phyloP scores from a whole-genome alignment of 768 basidiomycete genomes.

The Rhizopogon vinicolor region DNA sequence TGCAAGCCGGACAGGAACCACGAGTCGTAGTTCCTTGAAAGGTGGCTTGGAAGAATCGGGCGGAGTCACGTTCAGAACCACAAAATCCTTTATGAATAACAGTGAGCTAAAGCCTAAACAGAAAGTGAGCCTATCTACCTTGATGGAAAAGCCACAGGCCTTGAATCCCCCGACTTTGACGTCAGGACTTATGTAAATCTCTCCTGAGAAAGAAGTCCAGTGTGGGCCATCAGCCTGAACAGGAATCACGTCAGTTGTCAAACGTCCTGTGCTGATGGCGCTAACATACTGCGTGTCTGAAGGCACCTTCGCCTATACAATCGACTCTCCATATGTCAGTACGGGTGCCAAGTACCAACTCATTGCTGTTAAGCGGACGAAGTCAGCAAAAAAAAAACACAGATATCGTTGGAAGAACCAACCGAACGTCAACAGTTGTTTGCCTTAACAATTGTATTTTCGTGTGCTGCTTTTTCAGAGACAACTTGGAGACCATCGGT shows the following conservation, averaged over 20 bases:
- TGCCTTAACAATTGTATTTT: constrained; percentile 64
- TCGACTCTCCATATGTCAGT: constrained; percentile 70
- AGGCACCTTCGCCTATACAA: constrained; percentile 58
- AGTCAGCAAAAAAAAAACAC: not conserved
- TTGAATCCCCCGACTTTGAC: constrained; percentile 59
- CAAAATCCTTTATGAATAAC: constrained; percentile 49
- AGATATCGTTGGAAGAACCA: constrained; percentile 3
- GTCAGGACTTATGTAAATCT: constrained; percentile 45
- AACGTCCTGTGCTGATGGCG: not conserved
- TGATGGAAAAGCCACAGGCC: constrained; percentile 59
- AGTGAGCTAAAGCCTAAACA: not conserved
- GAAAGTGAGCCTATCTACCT: constrained; percentile 34
- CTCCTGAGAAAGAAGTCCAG: constrained; percentile 59
- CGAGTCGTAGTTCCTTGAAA: constrained; percentile 55
- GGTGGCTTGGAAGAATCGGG: constrained; percentile 48
- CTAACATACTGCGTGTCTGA: constrained; percentile 48
- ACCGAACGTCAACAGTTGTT: constrained; percentile 60
- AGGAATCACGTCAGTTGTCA: not conserved
- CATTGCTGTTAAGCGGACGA: constrained; percentile 34
- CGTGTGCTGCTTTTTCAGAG: constrained; percentile 34
- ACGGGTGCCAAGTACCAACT: constrained; percentile 45
- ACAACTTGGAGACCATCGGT: constrained; percentile 35
- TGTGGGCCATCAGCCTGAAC: constrained; percentile 58
- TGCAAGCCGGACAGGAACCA: constrained; percentile 59
- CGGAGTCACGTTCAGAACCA: constrained; percentile 58